Evolutionary conservation across 345 rosid species (phyloP), one percentile per base, ranked within the genome.

Genomic region (Eutrema heterophyllum): DNA sequence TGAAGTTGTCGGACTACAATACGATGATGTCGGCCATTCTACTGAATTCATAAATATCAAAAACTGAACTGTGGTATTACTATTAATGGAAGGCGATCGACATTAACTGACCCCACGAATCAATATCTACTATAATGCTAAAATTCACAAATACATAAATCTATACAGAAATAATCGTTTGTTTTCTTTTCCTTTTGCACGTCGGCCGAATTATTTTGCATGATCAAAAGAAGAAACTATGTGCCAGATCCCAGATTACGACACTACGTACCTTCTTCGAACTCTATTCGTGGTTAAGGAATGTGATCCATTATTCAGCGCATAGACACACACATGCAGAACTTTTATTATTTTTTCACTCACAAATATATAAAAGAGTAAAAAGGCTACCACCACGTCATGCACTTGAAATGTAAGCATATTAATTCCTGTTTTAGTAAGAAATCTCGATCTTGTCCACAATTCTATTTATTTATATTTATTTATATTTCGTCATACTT

Each of bases 11-110:
- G 35, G n/a, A 3, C 14, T 33, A 50, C 27, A 18, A 35, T 56
- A 65, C 78, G 71, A 73, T 65, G 78, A 73, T 57, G 78, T 73
- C 78, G 78, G 78, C 10, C 71, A 65, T 45, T 33, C 41, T 6
- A 36, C 0, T 32, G 6, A 55, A 36, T 33, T 56, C 48, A 32
- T 33, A 43, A 7, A 44, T 54, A 50, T 6, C 24, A 44, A 44
- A 64, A 11, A 8, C 9, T 56, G 16, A 56, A 45, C 4, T 46
- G 51, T 44, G 8, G 59, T 55, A n/a, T 43, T 9, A 11, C n/a
- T n/a, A n/a, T n/a, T n/a, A n/a, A 54, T 35, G 30, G 32, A 53
- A 53, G 45, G 7, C 13, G 54, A 64, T n/a, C n/a, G n/a, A n/a
- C 64, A 13, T 8, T 5, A 59, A 4, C 24, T 55, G 65, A 46